Percentiles rank a stretch among this genome's conserved stretches.
Conservation (phyloP, 2,329 filamentous ascomycete species). For the Macrophomina phaseolina region DNA sequence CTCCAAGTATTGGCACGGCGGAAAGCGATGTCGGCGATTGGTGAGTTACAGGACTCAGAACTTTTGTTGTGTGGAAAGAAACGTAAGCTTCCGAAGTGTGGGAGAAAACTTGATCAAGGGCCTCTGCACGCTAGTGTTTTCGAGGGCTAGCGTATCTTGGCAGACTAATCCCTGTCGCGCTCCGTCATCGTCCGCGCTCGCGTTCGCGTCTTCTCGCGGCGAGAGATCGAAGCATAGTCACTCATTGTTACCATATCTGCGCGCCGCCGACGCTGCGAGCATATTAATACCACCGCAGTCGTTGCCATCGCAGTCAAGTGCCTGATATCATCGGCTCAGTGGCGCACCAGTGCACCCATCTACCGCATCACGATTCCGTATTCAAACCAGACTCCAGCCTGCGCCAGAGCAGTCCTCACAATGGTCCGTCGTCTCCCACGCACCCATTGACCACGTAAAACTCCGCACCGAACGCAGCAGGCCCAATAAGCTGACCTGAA, state of each 20-base stretch:
- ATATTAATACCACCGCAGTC: too few species aligned
- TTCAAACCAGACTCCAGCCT: too few species aligned
- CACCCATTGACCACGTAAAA: background rate
- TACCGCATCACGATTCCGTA: too few species aligned
- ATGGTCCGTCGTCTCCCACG: background rate
- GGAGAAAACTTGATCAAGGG: slow-evolving; percentile 20
- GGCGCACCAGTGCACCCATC: too few species aligned
- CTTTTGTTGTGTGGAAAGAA: background rate
- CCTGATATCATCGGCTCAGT: too few species aligned
- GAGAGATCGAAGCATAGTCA: background rate
- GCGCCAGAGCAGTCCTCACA: background rate
- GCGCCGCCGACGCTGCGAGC: background rate
- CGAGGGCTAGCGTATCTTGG: background rate
- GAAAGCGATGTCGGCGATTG: background rate
- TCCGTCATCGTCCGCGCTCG: background rate
- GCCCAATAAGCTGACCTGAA: too few species aligned
- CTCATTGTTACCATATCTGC: background rate
- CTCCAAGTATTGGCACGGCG: slow-evolving; percentile 4
- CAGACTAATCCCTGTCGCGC: slow-evolving; percentile 5
- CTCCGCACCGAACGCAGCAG: background rate
- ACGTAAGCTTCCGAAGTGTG: background rate
- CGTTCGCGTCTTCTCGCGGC: background rate
- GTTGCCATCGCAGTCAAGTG: too few species aligned
- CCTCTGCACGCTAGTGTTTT: background rate
- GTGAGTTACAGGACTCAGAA: background rate